phyloP scores from a whole-genome alignment of 495 filamentous ascomycete species.

The Penicillium lagena region DNA sequence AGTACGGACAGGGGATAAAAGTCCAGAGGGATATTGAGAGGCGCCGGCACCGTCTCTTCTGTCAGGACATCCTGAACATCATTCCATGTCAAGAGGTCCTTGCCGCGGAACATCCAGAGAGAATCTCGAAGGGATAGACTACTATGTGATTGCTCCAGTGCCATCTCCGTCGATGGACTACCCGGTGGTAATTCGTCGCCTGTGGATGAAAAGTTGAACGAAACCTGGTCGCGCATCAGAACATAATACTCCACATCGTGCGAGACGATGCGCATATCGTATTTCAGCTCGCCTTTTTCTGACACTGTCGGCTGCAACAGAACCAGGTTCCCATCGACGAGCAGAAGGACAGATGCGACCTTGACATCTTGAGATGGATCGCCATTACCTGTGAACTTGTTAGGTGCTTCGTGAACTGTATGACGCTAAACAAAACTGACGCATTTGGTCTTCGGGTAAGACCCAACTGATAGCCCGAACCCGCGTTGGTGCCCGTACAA shows the following conservation, averaged over 20 bases:
- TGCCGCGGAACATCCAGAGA: slow-evolving; percentile 90
- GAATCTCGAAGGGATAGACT: slow-evolving; percentile 69
- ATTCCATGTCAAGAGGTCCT: slow-evolving; percentile 73
- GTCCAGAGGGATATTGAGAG: slow-evolving; percentile 56
- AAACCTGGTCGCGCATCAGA: slow-evolving; percentile 80
- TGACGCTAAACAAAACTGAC: slow-evolving; percentile 32
- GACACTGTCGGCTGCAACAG: slow-evolving; percentile 78
- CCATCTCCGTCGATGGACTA: slow-evolving; percentile 45
- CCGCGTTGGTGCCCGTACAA: slow-evolving; percentile 85
- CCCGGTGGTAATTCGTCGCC: slow-evolving; percentile 40
- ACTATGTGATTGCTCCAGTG: slow-evolving; percentile 33
- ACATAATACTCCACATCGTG: slow-evolving; percentile 94
- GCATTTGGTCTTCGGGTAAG: slow-evolving; percentile 81
- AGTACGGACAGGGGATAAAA: slow-evolving; percentile 93
- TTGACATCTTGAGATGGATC: slow-evolving; percentile 95
- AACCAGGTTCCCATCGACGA: slow-evolving; percentile 94
- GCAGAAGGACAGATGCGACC: slow-evolving; percentile 86
- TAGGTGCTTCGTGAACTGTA: slow-evolving; percentile 2
- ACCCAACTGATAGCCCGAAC: slow-evolving; percentile 96
- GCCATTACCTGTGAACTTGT: slow-evolving; percentile 55
- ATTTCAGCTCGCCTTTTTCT: slow-evolving; percentile 76
- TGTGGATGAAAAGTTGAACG: slow-evolving; percentile 37
- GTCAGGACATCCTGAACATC: slow-evolving; percentile 84
- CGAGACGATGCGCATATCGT: slow-evolving; percentile 95
- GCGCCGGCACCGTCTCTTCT: slow-evolving; percentile 37